Evolutionary conservation across 148 eudicot genomes (phyloP), one percentile per base, ranked within the genome.

Genomic region (Rhododendron griersonianum): DNA sequence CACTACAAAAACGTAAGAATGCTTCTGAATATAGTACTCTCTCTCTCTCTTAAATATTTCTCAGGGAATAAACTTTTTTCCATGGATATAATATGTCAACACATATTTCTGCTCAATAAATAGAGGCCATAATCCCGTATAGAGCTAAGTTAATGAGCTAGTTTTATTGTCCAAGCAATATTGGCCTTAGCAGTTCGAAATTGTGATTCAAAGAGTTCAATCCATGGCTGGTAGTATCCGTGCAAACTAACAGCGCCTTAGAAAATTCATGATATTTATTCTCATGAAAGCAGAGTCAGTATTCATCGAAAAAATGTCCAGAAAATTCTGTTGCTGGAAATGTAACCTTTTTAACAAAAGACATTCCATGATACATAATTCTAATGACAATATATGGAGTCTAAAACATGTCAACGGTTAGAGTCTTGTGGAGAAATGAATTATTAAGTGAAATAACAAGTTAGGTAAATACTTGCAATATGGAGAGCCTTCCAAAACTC

Each of bases 401-500:
- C 65, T 65, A 11, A 57, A 35, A 41, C 39, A 59, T 15, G 78
- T 39, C 25, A 85, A 44, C 23, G 6, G 5, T 48, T 9, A 76
- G 11, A 78, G 7, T 47, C 28, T 69, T 35, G 45, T 11, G 15
- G 18, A 47, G 28, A 9, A 84, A 10, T 3, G 47, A 76, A 21
- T 28, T 9, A 82, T 30, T 41, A 57, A 73, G 30, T 45, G 13
- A 25, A 45, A 25, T 25, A 74, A 80, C 33, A 61, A 44, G 55
- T 75, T 81, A 48, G 47, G 51, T 83, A 41, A 86, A 81, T 94
- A 97, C 98, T 92, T 95, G 87, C 90, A 80, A 85, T 76, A 71
- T 44, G 89, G 87, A 83, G 91, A 84, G 81, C 91, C 93, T 88
- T 87, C 89, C 78, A 94, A 91, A 48, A 88, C 85, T 91, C 84